A percentile compares a stretch with the other conserved stretches of the same genome.
phyloP scores from a whole-genome alignment of 257 asterid genomes.

The Lycium ferocissimum region DNA sequence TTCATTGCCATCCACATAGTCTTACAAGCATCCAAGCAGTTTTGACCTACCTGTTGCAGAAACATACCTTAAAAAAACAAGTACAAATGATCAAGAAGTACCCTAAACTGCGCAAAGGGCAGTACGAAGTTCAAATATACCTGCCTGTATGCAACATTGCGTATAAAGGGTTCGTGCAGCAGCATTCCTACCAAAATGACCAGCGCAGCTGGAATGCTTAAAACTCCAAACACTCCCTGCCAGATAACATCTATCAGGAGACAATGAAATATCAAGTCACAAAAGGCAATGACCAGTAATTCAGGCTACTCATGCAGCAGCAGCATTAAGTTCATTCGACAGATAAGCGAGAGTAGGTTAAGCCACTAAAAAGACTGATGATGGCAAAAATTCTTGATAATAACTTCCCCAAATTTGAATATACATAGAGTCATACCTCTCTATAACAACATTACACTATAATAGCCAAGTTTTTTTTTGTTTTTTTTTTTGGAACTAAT shows the following conservation, averaged over 20 bases:
- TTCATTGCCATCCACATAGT: slow-evolving; percentile 62
- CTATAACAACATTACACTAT: too few relatives aligned
- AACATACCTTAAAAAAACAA: background rate
- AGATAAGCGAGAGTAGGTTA: background rate
- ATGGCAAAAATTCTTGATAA: slow-evolving; percentile 11
- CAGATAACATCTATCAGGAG: slow-evolving; percentile 18
- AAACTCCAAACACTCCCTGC: slow-evolving; percentile 63
- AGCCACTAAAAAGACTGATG: background rate
- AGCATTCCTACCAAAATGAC: slow-evolving; percentile 63
- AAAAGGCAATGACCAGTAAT: background rate
- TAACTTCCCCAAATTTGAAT: background rate
- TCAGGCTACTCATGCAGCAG: background rate
- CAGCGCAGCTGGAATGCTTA: slow-evolving; percentile 60
- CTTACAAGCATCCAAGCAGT: slow-evolving; percentile 49
- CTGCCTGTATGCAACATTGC: slow-evolving; percentile 21
- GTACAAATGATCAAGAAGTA: slow-evolving; percentile 12
- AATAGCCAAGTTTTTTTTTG: too few relatives aligned
- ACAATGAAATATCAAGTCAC: slow-evolving; percentile 13
- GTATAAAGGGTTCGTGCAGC: slow-evolving; percentile 53
- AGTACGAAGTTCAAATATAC: background rate
- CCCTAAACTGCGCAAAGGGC: background rate
- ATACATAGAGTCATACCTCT: background rate
- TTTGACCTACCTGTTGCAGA: slow-evolving; percentile 48
- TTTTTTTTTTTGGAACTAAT: too few relatives aligned
- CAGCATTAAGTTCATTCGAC: background rate